phyloP scores from a whole-genome alignment of 257 asterid species.

The Solanum acaule region DNA sequence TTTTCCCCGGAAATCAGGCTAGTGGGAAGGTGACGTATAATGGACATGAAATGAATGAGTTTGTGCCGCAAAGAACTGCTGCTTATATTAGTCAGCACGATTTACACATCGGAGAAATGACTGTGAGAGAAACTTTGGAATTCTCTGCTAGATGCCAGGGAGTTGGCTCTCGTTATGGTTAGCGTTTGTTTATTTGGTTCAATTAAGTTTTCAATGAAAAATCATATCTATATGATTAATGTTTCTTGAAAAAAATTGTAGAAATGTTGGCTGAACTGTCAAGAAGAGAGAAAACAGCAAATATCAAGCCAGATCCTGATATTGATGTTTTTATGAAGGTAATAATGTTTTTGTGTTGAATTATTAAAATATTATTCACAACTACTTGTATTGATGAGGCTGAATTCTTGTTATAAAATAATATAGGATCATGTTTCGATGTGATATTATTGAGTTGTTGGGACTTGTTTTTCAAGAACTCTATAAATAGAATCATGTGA shows the following conservation, averaged over 20 bases:
- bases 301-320: conserved; percentile 33
- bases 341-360: background rate
- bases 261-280: conserved; percentile 35
- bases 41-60: conserved; percentile 50
- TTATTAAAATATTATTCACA: background rate
- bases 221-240: background rate
- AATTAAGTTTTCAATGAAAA: background rate
- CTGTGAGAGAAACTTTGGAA: conserved; percentile 64
- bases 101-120: conserved; percentile 30
- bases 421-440: no score
- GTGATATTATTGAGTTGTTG: no score
- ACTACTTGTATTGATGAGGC: background rate
- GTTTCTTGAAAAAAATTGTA: background rate
- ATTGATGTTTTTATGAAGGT: conserved; percentile 36
- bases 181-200: background rate
- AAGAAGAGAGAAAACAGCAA: conserved; percentile 34
- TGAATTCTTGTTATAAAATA: background rate
- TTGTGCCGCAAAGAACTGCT: conserved; percentile 5
- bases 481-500: no score
- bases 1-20: background rate
- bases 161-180: conserved; percentile 63
- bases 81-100: no score
- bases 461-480: no score
- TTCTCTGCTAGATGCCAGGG: conserved; percentile 76
- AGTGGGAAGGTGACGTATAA: conserved; percentile 30